A percentile compares a stretch with the other conserved stretches of the same genome.
phyloP scores from a whole-genome alignment of 1,284 basidiomycete species.

The Sporisorium iseilematis-ciliati region DNA sequence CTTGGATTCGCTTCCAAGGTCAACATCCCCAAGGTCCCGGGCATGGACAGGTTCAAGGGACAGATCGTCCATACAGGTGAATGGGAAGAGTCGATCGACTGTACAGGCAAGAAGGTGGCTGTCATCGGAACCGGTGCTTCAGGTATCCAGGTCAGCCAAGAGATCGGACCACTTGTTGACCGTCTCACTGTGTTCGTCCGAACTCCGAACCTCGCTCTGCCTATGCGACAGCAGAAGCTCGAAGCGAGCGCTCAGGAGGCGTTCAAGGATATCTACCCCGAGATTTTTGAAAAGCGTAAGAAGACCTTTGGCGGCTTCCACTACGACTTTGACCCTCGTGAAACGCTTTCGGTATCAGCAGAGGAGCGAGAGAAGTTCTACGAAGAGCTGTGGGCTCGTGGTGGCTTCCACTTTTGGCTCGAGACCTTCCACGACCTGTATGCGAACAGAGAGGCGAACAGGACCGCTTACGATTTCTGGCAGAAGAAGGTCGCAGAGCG shows the following conservation, averaged over 20 bases:
- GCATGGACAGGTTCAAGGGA: constrained; percentile 74
- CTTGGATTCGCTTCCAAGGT: constrained; percentile 56
- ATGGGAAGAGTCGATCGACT: constrained; percentile 75
- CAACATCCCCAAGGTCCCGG: constrained; percentile 72
- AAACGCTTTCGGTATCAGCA: constrained; percentile 36
- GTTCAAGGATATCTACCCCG: constrained; percentile 54
- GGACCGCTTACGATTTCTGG: constrained; percentile 58
- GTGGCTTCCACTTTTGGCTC: constrained; percentile 58
- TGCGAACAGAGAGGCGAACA: constrained; percentile 47
- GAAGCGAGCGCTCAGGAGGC: constrained; percentile 48
- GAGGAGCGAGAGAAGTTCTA: constrained; percentile 47
- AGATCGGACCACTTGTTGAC: constrained; percentile 50
- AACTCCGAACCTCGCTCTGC: constrained; percentile 57
- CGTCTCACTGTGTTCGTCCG: constrained; percentile 55
- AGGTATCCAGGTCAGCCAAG: constrained; percentile 73
- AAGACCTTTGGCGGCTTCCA: constrained; percentile 57
- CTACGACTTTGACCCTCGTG: constrained; percentile 53
- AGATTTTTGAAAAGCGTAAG: constrained; percentile 55
- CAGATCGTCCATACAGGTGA: constrained; percentile 74
- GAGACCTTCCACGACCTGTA: constrained; percentile 57
- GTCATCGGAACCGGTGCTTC: constrained; percentile 77
- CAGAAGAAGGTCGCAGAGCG: constrained; percentile 49
- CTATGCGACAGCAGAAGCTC: constrained; percentile 53
- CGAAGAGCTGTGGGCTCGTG: constrained; percentile 48
- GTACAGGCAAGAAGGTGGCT: constrained; percentile 75